Conservation (phyloP, 208 protist species). For the Phytomonas francai region DNA sequence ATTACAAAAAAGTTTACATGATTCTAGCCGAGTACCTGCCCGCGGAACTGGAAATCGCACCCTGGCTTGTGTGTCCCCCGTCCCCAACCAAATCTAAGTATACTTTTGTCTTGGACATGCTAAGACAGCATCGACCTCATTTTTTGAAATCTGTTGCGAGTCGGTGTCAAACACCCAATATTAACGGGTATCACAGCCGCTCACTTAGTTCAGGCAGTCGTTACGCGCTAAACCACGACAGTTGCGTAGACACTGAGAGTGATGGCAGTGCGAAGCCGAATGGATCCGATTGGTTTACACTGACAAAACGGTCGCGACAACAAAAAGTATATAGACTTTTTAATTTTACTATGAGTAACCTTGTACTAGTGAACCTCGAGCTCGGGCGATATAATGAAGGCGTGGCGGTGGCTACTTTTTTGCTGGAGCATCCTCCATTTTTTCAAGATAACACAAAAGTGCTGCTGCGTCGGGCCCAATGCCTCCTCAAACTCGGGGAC, state of each 20-base stretch:
- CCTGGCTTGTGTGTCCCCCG: not conserved
- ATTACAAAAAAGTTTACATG: slow-evolving; percentile 68
- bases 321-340: not conserved
- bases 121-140: not conserved
- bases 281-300: not conserved
- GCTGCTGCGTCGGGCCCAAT: slow-evolving; percentile 51
- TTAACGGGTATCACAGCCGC: not conserved
- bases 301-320: not conserved
- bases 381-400: slow-evolving; percentile 41
- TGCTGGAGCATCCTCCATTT: slow-evolving; percentile 21
- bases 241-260: not conserved
- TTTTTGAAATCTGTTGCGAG: not conserved
- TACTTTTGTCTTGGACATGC: not conserved
- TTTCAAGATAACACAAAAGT: slow-evolving; percentile 26
- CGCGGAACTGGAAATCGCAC: not conserved
- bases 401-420: slow-evolving; percentile 26
- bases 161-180: not conserved
- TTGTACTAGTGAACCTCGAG: slow-evolving; percentile 37
- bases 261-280: not conserved
- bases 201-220: not conserved
- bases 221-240: not conserved
- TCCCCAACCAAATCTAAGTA: not conserved
- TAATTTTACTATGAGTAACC: slow-evolving; percentile 33
- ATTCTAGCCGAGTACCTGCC: slow-evolving; percentile 55
- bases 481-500: slow-evolving; percentile 21